phyloP scores from a whole-genome alignment of 352 stramenopile genomes.

The Phytophthora rubi region DNA sequence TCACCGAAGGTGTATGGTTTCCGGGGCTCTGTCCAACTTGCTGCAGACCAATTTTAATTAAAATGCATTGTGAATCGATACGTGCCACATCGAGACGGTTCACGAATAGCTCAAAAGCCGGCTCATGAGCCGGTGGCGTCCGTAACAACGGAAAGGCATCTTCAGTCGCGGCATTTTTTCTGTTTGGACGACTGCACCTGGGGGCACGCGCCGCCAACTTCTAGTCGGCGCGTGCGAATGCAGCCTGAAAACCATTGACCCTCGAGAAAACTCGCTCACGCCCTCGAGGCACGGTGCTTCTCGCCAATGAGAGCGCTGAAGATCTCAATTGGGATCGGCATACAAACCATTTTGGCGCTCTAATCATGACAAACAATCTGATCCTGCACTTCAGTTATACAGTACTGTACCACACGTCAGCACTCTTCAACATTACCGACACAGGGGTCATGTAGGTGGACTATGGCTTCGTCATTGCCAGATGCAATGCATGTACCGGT shows the following conservation, averaged over 20 bases:
- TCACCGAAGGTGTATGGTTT: background rate
- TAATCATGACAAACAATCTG: conserved; percentile 1
- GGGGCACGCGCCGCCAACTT: background rate
- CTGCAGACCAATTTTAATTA: background rate
- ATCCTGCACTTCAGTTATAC: background rate
- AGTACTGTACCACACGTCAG: background rate
- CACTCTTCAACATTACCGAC: background rate
- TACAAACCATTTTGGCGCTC: background rate
- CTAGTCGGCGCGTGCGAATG: conserved; percentile 15
- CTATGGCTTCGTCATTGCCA: background rate
- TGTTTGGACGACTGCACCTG: conserved; percentile 3
- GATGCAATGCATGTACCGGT: background rate
- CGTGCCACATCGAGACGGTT: background rate
- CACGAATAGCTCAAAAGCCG: background rate
- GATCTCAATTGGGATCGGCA: conserved; percentile 1
- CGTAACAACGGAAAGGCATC: background rate
- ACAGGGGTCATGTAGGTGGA: background rate
- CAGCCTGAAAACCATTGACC: background rate
- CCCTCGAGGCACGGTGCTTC: conserved; percentile 3
- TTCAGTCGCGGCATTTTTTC: background rate
- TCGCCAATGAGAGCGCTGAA: conserved; percentile 8
- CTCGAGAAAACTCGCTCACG: background rate
- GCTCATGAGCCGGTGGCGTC: background rate
- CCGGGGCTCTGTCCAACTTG: background rate
- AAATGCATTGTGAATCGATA: background rate